Percentiles rank a stretch among this genome's conserved stretches.
Conservation (phyloP, 179 eudicot genomes). For the Drosera spatulata region DNA sequence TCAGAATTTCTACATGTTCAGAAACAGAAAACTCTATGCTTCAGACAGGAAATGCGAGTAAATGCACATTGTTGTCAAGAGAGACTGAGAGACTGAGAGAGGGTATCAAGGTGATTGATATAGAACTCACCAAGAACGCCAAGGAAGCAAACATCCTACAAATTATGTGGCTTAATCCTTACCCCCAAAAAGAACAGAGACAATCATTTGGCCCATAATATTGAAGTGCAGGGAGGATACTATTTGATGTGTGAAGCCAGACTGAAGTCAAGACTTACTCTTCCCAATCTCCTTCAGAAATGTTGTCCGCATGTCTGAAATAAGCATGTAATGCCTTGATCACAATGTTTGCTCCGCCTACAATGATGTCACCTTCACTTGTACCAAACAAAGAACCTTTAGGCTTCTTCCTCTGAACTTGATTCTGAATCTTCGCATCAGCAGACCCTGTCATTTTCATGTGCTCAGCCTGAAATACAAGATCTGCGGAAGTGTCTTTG, state of each 20-base stretch:
- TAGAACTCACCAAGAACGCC: no score
- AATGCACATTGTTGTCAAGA: no score
- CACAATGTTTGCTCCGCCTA: conserved; percentile 65
- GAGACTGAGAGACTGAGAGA: no score
- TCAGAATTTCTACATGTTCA: no score
- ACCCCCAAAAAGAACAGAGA: not conserved
- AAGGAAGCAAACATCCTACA: no score
- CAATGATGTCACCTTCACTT: conserved; percentile 51
- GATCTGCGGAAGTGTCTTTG: conserved; percentile 50
- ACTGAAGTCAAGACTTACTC: conserved; percentile 51
- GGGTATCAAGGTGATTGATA: no score
- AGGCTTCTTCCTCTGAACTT: conserved; percentile 22
- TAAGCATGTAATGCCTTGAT: conserved; percentile 85
- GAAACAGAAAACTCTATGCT: no score
- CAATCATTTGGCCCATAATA: not conserved
- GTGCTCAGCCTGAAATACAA: conserved; percentile 28
- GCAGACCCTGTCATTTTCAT: conserved; percentile 13
- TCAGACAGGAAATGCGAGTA: no score
- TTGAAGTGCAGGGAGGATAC: not conserved
- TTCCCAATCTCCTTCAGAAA: conserved; percentile 81
- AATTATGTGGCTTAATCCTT: no score
- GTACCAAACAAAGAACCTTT: conserved; percentile 54
- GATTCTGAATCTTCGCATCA: conserved; percentile 13
- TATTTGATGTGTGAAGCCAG: not conserved
- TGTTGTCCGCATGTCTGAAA: conserved; percentile 84